These are phyloP conservation scores for Colletotrichum graminicola DNA, from an alignment of 2,329 filamentous ascomycete species.

Conservation along the genomic window DNA sequence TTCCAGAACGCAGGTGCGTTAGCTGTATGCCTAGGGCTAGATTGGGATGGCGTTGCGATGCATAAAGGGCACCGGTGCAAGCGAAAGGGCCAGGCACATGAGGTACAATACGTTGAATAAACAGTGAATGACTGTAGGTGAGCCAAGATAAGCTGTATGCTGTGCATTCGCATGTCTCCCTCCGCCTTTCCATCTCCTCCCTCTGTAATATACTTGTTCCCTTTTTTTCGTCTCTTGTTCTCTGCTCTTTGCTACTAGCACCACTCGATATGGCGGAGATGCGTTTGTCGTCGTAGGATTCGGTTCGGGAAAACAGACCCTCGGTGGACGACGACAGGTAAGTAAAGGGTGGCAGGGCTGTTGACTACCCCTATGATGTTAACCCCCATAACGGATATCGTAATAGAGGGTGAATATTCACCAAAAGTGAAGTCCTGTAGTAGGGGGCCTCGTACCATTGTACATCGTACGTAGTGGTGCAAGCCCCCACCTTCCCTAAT, in stretches of 20 bases:
- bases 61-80: too few relatives aligned
- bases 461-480: not conserved
- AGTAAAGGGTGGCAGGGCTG: too few relatives aligned
- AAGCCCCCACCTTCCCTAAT: not conserved
- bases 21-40: not conserved
- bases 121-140: not conserved
- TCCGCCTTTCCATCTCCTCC: not conserved
- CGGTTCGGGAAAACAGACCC: not conserved
- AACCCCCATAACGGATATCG: too few relatives aligned
- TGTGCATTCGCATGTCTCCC: not conserved
- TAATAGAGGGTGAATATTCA: too few relatives aligned
- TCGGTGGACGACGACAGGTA: not conserved
- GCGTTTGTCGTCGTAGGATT: not conserved
- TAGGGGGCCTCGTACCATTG: too few relatives aligned
- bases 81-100: not conserved
- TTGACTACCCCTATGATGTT: too few relatives aligned
- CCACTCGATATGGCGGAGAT: not conserved
- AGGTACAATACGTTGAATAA: not conserved
- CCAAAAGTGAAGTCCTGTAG: too few relatives aligned
- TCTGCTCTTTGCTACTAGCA: not conserved
- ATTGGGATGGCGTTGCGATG: slow-evolving; percentile 1
- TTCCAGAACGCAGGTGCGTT: slow-evolving; percentile 1
- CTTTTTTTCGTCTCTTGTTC: not conserved
- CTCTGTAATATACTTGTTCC: not conserved
- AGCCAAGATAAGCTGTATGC: not conserved